Evolutionary conservation across 768 basidiomycete species (phyloP).

Genomic region (Hericium erinaceus): DNA sequence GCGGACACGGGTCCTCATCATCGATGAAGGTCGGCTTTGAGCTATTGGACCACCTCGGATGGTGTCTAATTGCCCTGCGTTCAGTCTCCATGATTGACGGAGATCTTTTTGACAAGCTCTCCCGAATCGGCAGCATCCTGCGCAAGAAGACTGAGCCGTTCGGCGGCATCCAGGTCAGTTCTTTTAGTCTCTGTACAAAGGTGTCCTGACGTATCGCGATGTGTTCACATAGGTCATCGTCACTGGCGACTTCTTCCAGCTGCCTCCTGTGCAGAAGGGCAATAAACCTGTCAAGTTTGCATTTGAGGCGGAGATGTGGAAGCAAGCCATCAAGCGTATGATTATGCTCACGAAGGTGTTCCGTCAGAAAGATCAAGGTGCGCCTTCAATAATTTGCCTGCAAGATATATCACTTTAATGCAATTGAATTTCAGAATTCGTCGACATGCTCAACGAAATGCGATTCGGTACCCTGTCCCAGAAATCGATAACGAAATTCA

Average conservation of each 20-base stretch:
- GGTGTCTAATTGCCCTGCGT: not conserved
- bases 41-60: not conserved
- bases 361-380: constrained; percentile 86
- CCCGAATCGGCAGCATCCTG: constrained; percentile 54
- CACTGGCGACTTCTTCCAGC: constrained; percentile 97
- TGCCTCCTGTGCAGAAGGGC: constrained; percentile 81
- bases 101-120: constrained; percentile 85
- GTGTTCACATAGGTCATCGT: constrained; percentile 55
- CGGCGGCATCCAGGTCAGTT: constrained; percentile 80
- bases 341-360: constrained; percentile 96
- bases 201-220: not conserved
- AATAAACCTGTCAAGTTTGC: constrained; percentile 66
- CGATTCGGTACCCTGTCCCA: constrained; percentile 69
- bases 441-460: constrained; percentile 98
- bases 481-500: constrained; percentile 65
- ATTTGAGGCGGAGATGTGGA: constrained; percentile 84
- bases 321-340: constrained; percentile 59
- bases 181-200: not conserved
- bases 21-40: constrained; percentile 58
- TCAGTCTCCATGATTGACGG: constrained; percentile 97
- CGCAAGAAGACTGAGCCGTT: constrained; percentile 65
- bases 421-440: constrained; percentile 50
- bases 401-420: constrained; percentile 2
- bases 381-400: constrained; percentile 14
- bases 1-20: constrained; percentile 75